These are phyloP conservation scores for Inonotus obliquus DNA, from an alignment of 1,284 basidiomycete species.

Conservation along the genomic window DNA sequence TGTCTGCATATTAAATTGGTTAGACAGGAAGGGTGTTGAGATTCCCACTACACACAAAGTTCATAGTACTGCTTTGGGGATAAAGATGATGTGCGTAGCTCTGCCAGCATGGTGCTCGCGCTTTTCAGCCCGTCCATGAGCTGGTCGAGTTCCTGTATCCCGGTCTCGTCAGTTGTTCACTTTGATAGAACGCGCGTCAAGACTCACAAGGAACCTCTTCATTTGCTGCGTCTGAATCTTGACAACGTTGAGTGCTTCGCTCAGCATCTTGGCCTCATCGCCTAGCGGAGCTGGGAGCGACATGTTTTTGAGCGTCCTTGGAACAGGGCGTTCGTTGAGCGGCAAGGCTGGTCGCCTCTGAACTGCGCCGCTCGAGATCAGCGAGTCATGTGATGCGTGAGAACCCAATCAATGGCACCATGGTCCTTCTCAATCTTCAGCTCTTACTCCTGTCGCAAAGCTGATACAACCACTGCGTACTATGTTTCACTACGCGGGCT, in stretches of 20 bases:
- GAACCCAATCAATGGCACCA: not conserved
- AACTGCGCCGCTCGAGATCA: not conserved
- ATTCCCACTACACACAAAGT: conserved; percentile 59
- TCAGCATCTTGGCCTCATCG: conserved; percentile 77
- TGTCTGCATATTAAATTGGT: conserved; percentile 52
- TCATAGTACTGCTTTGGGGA: conserved; percentile 97
- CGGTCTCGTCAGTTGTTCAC: not conserved
- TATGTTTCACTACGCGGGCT: too few relatives aligned
- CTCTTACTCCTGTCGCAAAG: not conserved
- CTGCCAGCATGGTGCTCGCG: conserved; percentile 92
- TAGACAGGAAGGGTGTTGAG: conserved; percentile 6
- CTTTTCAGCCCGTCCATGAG: conserved; percentile 97
- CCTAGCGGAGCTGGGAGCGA: conserved; percentile 31
- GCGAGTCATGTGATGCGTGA: not conserved
- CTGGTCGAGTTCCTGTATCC: conserved; percentile 77
- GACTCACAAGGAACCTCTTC: conserved; percentile 82
- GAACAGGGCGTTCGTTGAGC: conserved; percentile 6
- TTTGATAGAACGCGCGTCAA: conserved; percentile 5
- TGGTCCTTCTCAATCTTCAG: not conserved
- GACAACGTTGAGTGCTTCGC: conserved; percentile 79
- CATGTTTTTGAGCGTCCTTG: conserved; percentile 2
- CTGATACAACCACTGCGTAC: too few relatives aligned
- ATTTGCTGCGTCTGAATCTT: conserved; percentile 93
- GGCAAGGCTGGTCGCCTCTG: not conserved
- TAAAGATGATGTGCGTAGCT: conserved; percentile 86